These are phyloP conservation scores for Phylloporus sp. DNA, from an alignment of 768 basidiomycete species.

Conservation along the genomic window DNA sequence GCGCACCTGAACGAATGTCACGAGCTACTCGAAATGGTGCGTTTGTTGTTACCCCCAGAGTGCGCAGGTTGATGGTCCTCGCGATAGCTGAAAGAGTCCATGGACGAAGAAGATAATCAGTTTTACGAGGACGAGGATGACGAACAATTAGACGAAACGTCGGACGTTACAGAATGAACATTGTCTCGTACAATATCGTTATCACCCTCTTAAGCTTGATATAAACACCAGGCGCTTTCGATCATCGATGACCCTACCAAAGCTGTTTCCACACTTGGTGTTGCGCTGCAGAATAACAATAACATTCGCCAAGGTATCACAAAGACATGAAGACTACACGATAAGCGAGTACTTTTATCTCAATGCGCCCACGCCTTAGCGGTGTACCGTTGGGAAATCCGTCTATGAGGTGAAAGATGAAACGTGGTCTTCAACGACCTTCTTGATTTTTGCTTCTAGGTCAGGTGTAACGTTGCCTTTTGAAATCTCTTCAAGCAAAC, in stretches of 20 bases:
- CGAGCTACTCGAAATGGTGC: conserved; percentile 90
- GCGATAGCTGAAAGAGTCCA: conserved; percentile 69
- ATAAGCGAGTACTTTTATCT: conserved; percentile 18
- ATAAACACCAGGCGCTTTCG: neutral
- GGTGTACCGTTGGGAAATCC: conserved; percentile 11
- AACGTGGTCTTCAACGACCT: conserved; percentile 87
- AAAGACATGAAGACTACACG: conserved; percentile 17
- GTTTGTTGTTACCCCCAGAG: conserved; percentile 14
- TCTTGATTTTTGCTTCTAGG: conserved; percentile 93
- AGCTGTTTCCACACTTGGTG: neutral
- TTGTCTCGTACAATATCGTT: neutral
- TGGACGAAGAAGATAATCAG: conserved; percentile 66
- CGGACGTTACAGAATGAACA: conserved; percentile 10
- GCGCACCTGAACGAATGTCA: conserved; percentile 96
- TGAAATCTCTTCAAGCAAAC: conserved; percentile 82
- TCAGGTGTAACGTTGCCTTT: conserved; percentile 83
- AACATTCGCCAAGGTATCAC: conserved; percentile 27
- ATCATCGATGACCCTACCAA: too few relatives aligned
- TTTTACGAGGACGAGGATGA: conserved; percentile 51
- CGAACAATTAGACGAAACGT: conserved; percentile 20
- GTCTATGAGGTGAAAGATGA: conserved; percentile 67
- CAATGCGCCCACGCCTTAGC: conserved; percentile 14
- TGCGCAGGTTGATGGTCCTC: neutral
- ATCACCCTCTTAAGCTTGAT: neutral
- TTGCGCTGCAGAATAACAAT: conserved; percentile 28